A percentile compares a stretch with the other conserved stretches of the same genome.
phyloP scores from a whole-genome alignment of 225 moss, liverwort and hornwort species.

The Neckera pumila region DNA sequence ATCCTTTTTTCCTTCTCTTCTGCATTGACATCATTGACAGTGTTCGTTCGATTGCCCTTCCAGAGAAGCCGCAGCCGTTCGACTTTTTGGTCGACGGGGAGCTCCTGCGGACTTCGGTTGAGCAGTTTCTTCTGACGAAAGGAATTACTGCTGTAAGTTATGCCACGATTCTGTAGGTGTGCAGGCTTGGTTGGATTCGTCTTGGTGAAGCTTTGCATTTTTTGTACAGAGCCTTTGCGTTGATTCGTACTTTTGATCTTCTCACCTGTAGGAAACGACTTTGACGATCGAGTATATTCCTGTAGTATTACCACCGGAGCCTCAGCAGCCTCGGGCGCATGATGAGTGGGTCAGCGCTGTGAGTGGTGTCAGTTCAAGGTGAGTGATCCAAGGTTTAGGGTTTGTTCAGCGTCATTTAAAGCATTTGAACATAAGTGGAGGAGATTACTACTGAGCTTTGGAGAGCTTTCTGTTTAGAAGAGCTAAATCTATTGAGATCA shows the following conservation, averaged over 20 bases:
- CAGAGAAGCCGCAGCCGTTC: constrained; percentile 84
- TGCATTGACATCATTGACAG: background rate
- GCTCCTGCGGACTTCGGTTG: constrained; percentile 66
- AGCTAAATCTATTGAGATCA: background rate
- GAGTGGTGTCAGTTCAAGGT: constrained; percentile 45
- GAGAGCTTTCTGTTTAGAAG: background rate
- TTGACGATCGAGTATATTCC: constrained; percentile 83
- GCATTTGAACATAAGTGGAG: background rate
- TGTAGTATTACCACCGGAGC: constrained; percentile 62
- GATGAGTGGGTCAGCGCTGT: constrained; percentile 94
- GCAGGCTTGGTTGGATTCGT: background rate
- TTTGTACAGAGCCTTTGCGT: background rate
- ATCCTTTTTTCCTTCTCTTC: background rate
- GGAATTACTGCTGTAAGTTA: constrained; percentile 73
- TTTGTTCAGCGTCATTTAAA: background rate
- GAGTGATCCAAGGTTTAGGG: background rate
- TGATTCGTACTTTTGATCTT: background rate
- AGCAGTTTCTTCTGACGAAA: constrained; percentile 51
- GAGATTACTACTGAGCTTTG: background rate
- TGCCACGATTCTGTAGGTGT: background rate
- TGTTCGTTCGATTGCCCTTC: background rate
- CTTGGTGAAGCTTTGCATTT: background rate
- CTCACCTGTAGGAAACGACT: constrained; percentile 47
- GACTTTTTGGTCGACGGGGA: constrained; percentile 87
- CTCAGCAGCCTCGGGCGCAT: constrained; percentile 54